Conservation (phyloP, 805 yeast species). For the Pichia deserticola region DNA sequence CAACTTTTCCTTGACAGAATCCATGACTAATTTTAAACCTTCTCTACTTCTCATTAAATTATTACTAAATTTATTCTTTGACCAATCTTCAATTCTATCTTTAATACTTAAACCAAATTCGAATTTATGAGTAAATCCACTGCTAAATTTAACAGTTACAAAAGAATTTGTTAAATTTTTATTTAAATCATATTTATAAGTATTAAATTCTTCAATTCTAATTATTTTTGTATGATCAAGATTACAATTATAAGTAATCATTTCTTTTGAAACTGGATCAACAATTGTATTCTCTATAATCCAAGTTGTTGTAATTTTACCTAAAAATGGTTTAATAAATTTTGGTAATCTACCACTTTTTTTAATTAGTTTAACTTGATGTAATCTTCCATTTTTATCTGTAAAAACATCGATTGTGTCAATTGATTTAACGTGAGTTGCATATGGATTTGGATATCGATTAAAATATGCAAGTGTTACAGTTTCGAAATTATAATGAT, state of each 20-base stretch:
- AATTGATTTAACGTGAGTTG: slow-evolving; percentile 75
- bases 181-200: slow-evolving; percentile 34
- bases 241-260: slow-evolving; percentile 71
- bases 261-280: slow-evolving; percentile 46
- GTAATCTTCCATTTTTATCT: slow-evolving; percentile 55
- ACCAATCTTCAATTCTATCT: slow-evolving; percentile 76
- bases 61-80: slow-evolving; percentile 59
- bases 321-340: slow-evolving; percentile 71
- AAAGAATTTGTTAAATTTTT: slow-evolving; percentile 38
- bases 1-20: slow-evolving; percentile 25
- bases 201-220: slow-evolving; percentile 69
- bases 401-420: slow-evolving; percentile 64
- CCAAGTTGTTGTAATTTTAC: slow-evolving; percentile 66
- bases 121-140: slow-evolving; percentile 44
- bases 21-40: slow-evolving; percentile 78
- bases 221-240: slow-evolving; percentile 76
- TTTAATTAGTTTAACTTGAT: slow-evolving; percentile 64
- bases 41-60: slow-evolving; percentile 58
- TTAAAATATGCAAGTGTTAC: slow-evolving; percentile 72
- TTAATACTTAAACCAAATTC: slow-evolving; percentile 45
- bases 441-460: slow-evolving; percentile 71
- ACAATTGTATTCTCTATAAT: slow-evolving; percentile 72
- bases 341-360: slow-evolving; percentile 76
- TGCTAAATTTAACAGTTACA: slow-evolving; percentile 53
- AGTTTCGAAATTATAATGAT: slow-evolving; percentile 58